Conservation (phyloP, 345 rosid species). For the Eutrema yunnanense region DNA sequence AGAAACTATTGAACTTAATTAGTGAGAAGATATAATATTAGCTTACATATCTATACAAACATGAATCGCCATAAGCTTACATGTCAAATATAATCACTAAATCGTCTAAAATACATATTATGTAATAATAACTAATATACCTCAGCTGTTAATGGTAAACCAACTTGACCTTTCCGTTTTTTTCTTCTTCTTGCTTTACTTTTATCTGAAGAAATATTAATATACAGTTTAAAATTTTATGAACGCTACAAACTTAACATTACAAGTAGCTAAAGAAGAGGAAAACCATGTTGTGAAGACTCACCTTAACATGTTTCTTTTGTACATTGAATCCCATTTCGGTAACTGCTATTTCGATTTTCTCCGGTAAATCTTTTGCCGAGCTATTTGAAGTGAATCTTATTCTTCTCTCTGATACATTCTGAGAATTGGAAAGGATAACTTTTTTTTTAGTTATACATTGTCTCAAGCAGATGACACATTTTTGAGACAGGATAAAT, state of each 20-base stretch:
- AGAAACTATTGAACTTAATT: no score
- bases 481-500: background rate
- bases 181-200: slow-evolving; percentile 54
- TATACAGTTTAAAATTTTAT: background rate
- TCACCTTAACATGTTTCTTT: slow-evolving; percentile 73
- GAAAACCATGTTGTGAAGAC: slow-evolving; percentile 17
- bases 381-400: slow-evolving; percentile 82
- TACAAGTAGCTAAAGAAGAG: background rate
- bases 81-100: slow-evolving; percentile 12
- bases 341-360: slow-evolving; percentile 55
- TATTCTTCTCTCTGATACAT: slow-evolving; percentile 84
- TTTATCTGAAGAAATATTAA: slow-evolving; percentile 39
- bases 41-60: slow-evolving; percentile 67
- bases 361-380: slow-evolving; percentile 62
- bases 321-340: slow-evolving; percentile 86
- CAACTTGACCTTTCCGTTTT: slow-evolving; percentile 38
- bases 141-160: slow-evolving; percentile 76
- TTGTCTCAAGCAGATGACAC: background rate
- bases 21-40: background rate
- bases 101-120: background rate
- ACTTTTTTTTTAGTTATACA: background rate
- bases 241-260: background rate
- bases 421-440: slow-evolving; percentile 33
- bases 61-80: slow-evolving; percentile 56
- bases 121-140: slow-evolving; percentile 28